Evolutionary conservation across 192 early-diverging fungal species (phyloP), one percentile per base, ranked within the genome.

Genomic region (Linnemannia exigua): DNA sequence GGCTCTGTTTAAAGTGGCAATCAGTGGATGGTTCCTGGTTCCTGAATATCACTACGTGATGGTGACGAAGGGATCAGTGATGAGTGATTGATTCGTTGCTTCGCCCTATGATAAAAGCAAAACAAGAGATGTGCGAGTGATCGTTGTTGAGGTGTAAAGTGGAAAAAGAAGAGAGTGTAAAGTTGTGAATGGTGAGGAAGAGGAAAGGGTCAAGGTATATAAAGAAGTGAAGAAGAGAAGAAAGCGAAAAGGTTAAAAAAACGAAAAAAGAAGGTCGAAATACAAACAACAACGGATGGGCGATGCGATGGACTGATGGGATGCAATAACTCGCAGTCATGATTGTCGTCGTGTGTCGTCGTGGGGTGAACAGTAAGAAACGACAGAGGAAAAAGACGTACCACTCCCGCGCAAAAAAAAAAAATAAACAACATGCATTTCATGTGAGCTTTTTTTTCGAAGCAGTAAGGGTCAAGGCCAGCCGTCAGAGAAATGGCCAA

Each of bases 381-480:
- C 52, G n/a, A 44, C 41, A 44, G 20, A 3, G 5, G 54, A 19
- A 70, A 70, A 70, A 70, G 68, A 38, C 58, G 28, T 14, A 63
- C 58, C 58, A 63, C 58, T 63, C 58, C 58, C 58, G 58, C 58
- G 58, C 58, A 63, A 70, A 70, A 36, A 67, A 67, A 67, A 33
- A 35, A 67, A 28, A 66, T 2, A 28, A 12, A 28, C 20, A 7
- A 61, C 25, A 61, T 61, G 17, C 17, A n/a, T 5, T 28, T 28
- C 17, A 5, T 61, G 54, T 61, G 20, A 61, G 25, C 54, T 2
- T 61, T 61, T 19, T 61, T 61, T 61, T 25, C 28, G 12, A 14
- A 22, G 28, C 28, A 1, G 37, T 22, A 22, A 22, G 20, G 20
- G 37, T 11, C 35, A 36, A 22, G 16, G 36, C 35, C 68, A 70